These are phyloP conservation scores for Phytophthora nicotianae DNA, from an alignment of 352 stramenopile species.

Conservation along the genomic window DNA sequence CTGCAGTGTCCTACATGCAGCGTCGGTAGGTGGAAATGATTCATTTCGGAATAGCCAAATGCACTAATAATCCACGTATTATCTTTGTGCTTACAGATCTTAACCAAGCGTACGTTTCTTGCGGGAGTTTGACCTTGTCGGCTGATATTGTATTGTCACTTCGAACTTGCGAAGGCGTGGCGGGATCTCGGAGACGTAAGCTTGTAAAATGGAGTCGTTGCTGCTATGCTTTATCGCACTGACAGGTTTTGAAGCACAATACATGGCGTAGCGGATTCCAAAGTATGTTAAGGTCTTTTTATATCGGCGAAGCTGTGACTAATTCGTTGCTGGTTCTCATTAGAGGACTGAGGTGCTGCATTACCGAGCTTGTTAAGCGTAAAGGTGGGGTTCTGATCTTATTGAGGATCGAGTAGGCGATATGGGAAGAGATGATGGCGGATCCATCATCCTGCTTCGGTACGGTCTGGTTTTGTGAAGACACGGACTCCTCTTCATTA, in stretches of 20 bases:
- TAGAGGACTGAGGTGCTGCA: constrained; percentile 39
- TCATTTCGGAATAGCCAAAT: background rate
- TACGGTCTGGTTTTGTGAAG: constrained; percentile 26
- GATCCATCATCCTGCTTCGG: constrained; percentile 82
- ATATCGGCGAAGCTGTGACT: constrained; percentile 4
- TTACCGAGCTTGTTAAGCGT: background rate
- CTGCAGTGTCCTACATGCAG: constrained; percentile 68
- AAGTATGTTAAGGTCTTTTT: constrained; percentile 36
- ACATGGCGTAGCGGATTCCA: constrained; percentile 61
- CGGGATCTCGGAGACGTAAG: constrained; percentile 76
- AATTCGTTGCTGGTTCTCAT: background rate
- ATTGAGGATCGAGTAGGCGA: constrained; percentile 44
- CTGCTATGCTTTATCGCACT: background rate
- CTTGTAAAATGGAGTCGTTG: background rate
- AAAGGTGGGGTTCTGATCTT: background rate
- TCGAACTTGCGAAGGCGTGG: constrained; percentile 34
- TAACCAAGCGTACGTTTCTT: constrained; percentile 49
- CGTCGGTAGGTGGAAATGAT: constrained; percentile 35
- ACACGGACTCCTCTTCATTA: constrained; percentile 6
- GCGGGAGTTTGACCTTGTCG: background rate
- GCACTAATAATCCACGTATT: background rate
- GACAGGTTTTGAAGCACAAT: constrained; percentile 54
- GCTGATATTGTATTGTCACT: background rate
- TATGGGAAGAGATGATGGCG: constrained; percentile 91
- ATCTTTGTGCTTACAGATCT: constrained; percentile 40